Conservation (phyloP, 2,329 filamentous ascomycete species). For the Colletotrichum nymphaeae region DNA sequence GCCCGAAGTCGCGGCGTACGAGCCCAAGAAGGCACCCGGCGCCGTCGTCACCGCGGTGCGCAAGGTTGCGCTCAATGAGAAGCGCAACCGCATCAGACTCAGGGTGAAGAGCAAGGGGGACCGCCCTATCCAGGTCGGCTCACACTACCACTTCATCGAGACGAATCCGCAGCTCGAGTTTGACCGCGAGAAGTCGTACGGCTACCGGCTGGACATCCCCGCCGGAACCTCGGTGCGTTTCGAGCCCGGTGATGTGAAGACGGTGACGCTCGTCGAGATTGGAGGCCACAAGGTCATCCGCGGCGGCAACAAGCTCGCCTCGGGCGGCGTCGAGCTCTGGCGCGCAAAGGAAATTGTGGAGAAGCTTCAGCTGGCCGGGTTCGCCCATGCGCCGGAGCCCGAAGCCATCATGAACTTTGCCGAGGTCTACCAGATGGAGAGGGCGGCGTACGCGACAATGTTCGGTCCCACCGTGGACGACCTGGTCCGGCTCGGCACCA, state of each 20-base stretch:
- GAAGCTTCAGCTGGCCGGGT: conserved; percentile 77
- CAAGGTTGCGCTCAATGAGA: conserved; percentile 77
- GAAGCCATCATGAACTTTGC: conserved; percentile 63
- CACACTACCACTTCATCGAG: conserved; percentile 96
- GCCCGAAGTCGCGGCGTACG: conserved; percentile 73
- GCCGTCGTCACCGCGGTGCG: conserved; percentile 80
- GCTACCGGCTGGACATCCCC: conserved; percentile 88
- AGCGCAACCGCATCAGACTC: conserved; percentile 77
- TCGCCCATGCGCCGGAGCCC: conserved; percentile 80
- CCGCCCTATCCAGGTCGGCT: conserved; percentile 90
- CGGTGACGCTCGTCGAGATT: conserved; percentile 90
- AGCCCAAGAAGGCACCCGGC: conserved; percentile 77
- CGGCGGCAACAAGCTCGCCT: conserved; percentile 85
- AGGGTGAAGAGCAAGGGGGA: conserved; percentile 89
- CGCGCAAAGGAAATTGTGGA: conserved; percentile 74
- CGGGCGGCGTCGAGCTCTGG: conserved; percentile 74
- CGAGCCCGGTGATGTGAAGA: conserved; percentile 92
- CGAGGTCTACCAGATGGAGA: conserved; percentile 76
- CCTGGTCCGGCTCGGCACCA: conserved; percentile 82
- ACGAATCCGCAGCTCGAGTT: conserved; percentile 92
- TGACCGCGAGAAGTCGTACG: conserved; percentile 84
- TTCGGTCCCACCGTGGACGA: conserved; percentile 95
- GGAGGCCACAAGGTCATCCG: conserved; percentile 82
- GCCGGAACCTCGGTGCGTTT: conserved; percentile 94
- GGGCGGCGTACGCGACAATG: conserved; percentile 85